Conservation (phyloP, 345 rosid genomes). For the Euphorbia lathyris region DNA sequence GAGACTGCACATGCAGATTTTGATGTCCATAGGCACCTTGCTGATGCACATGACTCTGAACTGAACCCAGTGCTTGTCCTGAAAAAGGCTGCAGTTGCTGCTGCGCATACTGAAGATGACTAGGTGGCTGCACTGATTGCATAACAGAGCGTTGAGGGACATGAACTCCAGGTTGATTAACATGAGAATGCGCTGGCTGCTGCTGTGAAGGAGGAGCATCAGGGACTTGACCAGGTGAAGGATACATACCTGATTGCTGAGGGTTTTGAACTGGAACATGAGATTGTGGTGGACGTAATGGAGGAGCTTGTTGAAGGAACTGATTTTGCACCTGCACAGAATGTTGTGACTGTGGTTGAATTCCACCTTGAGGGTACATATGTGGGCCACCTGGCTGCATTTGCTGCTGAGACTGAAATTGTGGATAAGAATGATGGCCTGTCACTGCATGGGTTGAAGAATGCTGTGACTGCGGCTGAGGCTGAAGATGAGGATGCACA, state of each 20-base stretch:
- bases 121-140: constrained; percentile 41
- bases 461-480: constrained; percentile 37
- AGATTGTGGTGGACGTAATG: constrained; percentile 39
- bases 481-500: constrained; percentile 30
- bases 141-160: constrained; percentile 35
- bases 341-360: constrained; percentile 37
- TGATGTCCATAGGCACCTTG: constrained; percentile 42
- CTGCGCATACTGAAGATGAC: constrained; percentile 43
- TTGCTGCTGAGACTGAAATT: constrained; percentile 40
- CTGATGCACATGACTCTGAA: constrained; percentile 39
- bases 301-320: constrained; percentile 43
- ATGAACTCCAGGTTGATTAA: constrained; percentile 41
- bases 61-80: constrained; percentile 37
- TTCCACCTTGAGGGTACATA: constrained; percentile 36
- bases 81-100: constrained; percentile 43
- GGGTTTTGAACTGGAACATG: constrained; percentile 37
- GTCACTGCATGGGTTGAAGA: constrained; percentile 42
- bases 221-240: constrained; percentile 34
- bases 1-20: constrained; percentile 41
- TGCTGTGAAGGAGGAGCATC: constrained; percentile 27
- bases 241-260: constrained; percentile 39
- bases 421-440: constrained; percentile 54
- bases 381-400: constrained; percentile 35
- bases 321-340: constrained; percentile 41
- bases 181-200: too few species aligned